Conservation (phyloP, 164 flowering plant species). For the Santalum album region DNA sequence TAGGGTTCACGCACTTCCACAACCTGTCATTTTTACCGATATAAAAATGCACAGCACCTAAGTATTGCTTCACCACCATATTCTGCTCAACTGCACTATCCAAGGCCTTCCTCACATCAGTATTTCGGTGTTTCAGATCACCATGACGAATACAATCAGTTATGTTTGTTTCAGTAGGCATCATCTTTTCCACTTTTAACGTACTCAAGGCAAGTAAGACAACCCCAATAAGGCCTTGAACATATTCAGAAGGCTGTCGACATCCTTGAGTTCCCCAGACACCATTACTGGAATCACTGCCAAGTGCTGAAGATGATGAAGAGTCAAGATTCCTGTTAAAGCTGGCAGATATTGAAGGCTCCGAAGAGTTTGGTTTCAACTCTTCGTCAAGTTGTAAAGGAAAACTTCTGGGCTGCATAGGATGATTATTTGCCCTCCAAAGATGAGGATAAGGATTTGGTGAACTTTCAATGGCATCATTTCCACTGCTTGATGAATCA, state of each 20-base stretch:
- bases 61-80: not conserved
- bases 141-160: not conserved
- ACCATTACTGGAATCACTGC: not conserved
- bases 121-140: not conserved
- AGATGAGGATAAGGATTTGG: not conserved
- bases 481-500: not conserved
- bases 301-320: not conserved
- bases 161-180: not conserved
- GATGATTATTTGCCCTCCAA: not conserved
- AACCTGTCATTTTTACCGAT: not conserved
- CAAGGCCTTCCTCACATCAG: conserved; percentile 1
- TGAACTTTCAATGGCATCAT: not conserved
- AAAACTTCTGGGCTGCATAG: not conserved
- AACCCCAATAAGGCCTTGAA: not conserved
- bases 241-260: not conserved
- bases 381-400: not conserved
- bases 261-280: not conserved
- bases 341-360: not conserved
- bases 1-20: not conserved
- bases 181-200: not conserved
- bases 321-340: too few relatives aligned
- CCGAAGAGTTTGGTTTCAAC: not conserved
- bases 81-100: not conserved
- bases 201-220: not conserved
- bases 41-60: not conserved